Conservation (phyloP, 2,329 filamentous ascomycete species). For the Phaeomoniella chlamydospora region DNA sequence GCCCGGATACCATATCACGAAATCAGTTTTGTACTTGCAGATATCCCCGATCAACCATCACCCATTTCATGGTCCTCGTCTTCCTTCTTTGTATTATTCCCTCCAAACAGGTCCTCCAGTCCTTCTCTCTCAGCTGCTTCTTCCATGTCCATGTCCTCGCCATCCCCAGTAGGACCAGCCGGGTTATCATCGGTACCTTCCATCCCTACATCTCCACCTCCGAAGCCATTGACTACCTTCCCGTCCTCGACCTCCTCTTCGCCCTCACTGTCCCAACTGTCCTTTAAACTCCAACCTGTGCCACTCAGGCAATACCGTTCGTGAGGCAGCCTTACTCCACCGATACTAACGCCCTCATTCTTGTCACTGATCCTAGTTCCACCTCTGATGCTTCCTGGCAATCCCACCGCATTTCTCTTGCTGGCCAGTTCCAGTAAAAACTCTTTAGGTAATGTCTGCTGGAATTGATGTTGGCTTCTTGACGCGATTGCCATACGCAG, state of each 20-base stretch:
- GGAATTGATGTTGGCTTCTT: constrained; percentile 39
- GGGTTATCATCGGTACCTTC: constrained; percentile 8
- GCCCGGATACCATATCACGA: too few relatives aligned
- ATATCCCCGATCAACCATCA: constrained; percentile 10
- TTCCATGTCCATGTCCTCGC: constrained; percentile 17
- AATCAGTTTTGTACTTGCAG: too few relatives aligned
- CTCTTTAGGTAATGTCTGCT: constrained; percentile 44
- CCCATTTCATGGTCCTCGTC: constrained; percentile 17
- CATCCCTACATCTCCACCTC: constrained; percentile 6
- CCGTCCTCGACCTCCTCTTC: constrained; percentile 23
- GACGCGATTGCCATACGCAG: constrained; percentile 41
- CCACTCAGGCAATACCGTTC: constrained; percentile 49
- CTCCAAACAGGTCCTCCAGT: constrained; percentile 33
- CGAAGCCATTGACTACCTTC: constrained; percentile 11
- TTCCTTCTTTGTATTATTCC: constrained; percentile 24
- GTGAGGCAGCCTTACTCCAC: constrained; percentile 44
- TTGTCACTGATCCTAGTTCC: constrained; percentile 11
- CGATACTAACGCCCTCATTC: constrained; percentile 21
- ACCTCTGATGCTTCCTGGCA: constrained; percentile 40
- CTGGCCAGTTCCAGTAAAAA: constrained; percentile 43
- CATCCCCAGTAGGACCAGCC: constrained; percentile 18
- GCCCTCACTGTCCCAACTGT: constrained; percentile 42
- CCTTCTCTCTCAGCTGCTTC: constrained; percentile 29
- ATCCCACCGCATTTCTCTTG: constrained; percentile 37
- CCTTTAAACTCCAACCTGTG: constrained; percentile 39